phyloP scores from a whole-genome alignment of 2,329 filamentous ascomycete genomes.

The Fusarium scirpi region DNA sequence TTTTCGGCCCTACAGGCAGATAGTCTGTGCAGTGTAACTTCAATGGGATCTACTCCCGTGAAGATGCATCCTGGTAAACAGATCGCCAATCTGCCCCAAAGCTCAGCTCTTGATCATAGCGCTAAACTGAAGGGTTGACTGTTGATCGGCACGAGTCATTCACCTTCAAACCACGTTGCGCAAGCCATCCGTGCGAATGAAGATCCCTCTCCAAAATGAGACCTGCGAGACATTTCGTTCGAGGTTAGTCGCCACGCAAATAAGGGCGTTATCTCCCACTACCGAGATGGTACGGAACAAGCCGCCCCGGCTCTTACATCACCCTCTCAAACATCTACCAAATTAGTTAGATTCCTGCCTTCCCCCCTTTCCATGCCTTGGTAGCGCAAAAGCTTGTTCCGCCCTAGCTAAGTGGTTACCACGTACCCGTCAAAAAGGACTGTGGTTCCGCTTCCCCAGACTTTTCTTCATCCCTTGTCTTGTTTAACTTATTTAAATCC shows the following conservation, averaged over 20 bases:
- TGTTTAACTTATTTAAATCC: background rate
- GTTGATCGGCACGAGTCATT: constrained; percentile 3
- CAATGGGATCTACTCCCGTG: background rate
- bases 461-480: constrained; percentile 3
- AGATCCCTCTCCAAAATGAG: background rate
- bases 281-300: background rate
- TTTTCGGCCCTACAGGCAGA: background rate
- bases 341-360: background rate
- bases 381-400: constrained; percentile 22
- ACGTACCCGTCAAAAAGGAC: constrained; percentile 8
- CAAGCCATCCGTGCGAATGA: background rate
- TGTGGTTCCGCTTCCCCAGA: constrained; percentile 26
- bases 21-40: background rate
- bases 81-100: constrained; percentile 1
- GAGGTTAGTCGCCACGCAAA: background rate
- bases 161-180: background rate
- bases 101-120: background rate
- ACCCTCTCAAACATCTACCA: background rate
- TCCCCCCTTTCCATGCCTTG: constrained; percentile 4
- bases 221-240: background rate
- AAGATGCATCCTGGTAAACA: background rate
- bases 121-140: too few species aligned
- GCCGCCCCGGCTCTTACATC: constrained; percentile 7
- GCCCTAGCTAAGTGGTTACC: background rate
- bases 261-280: background rate